phyloP scores from a whole-genome alignment of 352 stramenopile genomes.

The Thalassiosira mediterranea region DNA sequence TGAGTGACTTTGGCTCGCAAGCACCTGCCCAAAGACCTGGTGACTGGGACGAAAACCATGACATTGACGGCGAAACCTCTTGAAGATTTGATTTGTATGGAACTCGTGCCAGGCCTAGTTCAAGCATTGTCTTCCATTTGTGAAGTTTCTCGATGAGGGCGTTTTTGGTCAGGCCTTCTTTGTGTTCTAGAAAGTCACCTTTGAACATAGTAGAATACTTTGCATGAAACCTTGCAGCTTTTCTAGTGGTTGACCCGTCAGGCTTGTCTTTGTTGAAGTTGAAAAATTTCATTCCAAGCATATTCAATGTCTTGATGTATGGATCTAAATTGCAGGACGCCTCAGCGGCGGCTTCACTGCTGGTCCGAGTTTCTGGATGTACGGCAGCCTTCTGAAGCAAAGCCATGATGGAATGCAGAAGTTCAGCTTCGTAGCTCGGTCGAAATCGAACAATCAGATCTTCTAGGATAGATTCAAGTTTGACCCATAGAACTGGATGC shows the following conservation, averaged over 20 bases:
- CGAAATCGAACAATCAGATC: slow-evolving; percentile 98
- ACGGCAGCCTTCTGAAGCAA: slow-evolving; percentile 93
- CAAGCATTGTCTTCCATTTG: slow-evolving; percentile 79
- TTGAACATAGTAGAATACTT: slow-evolving; percentile 67
- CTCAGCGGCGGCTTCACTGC: slow-evolving; percentile 56
- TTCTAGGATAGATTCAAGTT: slow-evolving; percentile 97
- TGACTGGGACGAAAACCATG: slow-evolving; percentile 67
- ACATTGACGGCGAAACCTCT: slow-evolving; percentile 74
- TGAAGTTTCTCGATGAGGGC: slow-evolving; percentile 73
- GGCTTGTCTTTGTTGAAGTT: slow-evolving; percentile 48
- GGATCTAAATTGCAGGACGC: slow-evolving; percentile 30
- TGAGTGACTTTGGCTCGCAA: slow-evolving; percentile 55
- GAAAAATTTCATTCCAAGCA: slow-evolving; percentile 59
- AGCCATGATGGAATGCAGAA: slow-evolving; percentile 94
- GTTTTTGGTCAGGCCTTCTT: slow-evolving; percentile 8
- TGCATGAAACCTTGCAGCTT: slow-evolving; percentile 54
- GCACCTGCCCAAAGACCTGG: slow-evolving; percentile 80
- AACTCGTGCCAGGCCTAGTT: slow-evolving; percentile 68
- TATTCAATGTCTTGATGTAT: slow-evolving; percentile 51
- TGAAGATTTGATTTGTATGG: slow-evolving; percentile 66
- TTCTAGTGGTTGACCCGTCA: slow-evolving; percentile 39
- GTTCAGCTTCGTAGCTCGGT: slow-evolving; percentile 95
- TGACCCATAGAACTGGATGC: slow-evolving; percentile 86
- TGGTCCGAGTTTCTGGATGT: too few species aligned
- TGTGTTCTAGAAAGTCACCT: slow-evolving; percentile 69